phyloP scores from a whole-genome alignment of 1,139 yeast genomes.

The Suhomyces panamericanus region DNA sequence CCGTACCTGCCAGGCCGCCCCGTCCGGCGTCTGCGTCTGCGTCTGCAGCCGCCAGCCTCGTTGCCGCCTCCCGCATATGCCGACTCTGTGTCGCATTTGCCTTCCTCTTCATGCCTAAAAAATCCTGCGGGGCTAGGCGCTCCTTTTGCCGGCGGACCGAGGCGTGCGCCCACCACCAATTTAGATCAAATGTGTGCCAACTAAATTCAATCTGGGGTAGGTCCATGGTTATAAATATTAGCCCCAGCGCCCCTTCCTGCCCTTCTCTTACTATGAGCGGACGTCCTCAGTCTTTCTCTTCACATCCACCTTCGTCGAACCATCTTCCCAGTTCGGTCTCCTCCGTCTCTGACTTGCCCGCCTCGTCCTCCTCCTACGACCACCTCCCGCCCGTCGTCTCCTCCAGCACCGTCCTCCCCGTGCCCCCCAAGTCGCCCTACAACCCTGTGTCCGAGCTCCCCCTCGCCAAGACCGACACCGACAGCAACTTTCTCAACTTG shows the following conservation, averaged over 20 bases:
- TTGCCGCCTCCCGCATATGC: slow-evolving; percentile 3
- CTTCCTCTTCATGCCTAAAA: neutral
- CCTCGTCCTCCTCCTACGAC: neutral
- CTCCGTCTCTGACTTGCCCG: neutral
- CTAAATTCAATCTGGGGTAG: slow-evolving; percentile 13
- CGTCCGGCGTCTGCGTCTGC: neutral
- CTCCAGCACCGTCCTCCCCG: neutral
- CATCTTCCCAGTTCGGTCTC: neutral
- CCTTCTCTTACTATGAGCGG: slow-evolving; percentile 8
- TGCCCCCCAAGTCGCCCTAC: no score
- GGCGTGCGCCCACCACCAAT: slow-evolving; percentile 7
- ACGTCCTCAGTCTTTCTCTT: slow-evolving; percentile 1
- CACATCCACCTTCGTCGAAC: neutral
- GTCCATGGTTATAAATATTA: slow-evolving; percentile 9
- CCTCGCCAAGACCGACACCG: neutral
- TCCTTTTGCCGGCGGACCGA: slow-evolving; percentile 10
- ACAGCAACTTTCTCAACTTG: slow-evolving; percentile 15
- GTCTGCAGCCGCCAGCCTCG: neutral
- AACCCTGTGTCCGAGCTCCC: neutral
- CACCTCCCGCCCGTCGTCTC: neutral
- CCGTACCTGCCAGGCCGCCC: neutral
- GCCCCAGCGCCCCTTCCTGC: slow-evolving; percentile 2
- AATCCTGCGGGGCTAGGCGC: slow-evolving; percentile 10
- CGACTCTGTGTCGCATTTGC: neutral
- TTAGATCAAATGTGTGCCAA: slow-evolving; percentile 7